Percentiles rank a stretch among this genome's conserved stretches.
Evolutionary conservation across 768 basidiomycete species (phyloP).

Genomic region (Amyloporia xantha): DNA sequence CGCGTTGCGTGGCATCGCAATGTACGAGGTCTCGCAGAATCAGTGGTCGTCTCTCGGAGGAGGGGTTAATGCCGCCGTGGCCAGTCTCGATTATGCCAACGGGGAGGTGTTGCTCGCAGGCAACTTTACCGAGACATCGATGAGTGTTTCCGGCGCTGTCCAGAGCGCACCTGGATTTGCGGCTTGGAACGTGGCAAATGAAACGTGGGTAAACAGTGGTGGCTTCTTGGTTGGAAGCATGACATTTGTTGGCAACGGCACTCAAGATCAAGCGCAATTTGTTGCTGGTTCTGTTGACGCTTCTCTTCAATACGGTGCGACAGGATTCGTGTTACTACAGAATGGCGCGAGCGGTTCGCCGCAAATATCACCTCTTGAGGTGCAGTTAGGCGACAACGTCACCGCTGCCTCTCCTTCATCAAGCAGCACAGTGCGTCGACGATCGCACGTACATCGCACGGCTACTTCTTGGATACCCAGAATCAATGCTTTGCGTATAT

Average conservation of each 20-base stretch:
- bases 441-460: conserved; percentile 29
- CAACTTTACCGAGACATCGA: conserved; percentile 41
- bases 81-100: conserved; percentile 43
- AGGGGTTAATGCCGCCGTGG: conserved; percentile 71
- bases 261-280: conserved; percentile 42
- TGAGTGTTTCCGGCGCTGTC: conserved; percentile 24
- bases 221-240: conserved; percentile 71
- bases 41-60: conserved; percentile 79
- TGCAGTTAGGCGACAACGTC: conserved; percentile 40
- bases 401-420: conserved; percentile 24
- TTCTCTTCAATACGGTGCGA: conserved; percentile 61
- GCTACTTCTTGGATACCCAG: conserved; percentile 44
- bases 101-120: conserved; percentile 62
- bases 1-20: conserved; percentile 52
- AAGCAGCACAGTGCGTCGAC: conserved; percentile 31
- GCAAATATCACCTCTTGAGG: conserved; percentile 51
- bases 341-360: conserved; percentile 54
- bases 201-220: conserved; percentile 66
- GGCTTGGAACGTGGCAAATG: conserved; percentile 55
- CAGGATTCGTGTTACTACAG: conserved; percentile 72
- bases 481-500: conserved; percentile 25
- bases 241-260: conserved; percentile 55
- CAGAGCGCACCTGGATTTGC: conserved; percentile 57
- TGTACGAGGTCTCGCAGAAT: conserved; percentile 61
- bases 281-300: conserved; percentile 61